Percentiles rank a stretch among this genome's conserved stretches.
Conservation (phyloP, 163 green algal species). For the Scenedesmus sp. region DNA sequence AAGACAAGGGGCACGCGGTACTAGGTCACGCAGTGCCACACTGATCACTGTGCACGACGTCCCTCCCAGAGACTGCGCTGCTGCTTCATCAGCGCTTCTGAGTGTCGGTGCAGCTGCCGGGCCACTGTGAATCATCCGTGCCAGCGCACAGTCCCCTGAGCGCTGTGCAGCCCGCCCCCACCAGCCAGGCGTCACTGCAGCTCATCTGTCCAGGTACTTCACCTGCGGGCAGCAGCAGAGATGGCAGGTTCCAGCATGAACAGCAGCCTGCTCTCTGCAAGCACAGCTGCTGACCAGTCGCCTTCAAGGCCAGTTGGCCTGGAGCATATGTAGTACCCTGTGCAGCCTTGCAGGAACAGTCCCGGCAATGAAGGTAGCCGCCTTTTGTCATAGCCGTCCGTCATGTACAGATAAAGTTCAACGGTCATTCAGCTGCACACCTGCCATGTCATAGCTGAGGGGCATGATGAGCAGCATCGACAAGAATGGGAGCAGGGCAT, state of each 20-base stretch:
- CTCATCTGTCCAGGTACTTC: constrained; percentile 60
- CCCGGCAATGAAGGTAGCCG: background rate
- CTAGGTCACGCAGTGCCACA: too few relatives aligned
- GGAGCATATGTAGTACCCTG: background rate
- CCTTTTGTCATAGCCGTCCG: too few relatives aligned
- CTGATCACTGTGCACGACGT: too few relatives aligned
- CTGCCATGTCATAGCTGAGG: background rate
- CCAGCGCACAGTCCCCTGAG: background rate
- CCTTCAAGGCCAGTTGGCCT: background rate
- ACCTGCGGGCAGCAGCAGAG: constrained; percentile 28
- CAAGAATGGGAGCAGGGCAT: background rate
- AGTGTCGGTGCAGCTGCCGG: too few relatives aligned
- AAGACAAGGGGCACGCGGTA: too few relatives aligned
- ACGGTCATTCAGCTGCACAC: too few relatives aligned
- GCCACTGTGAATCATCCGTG: too few relatives aligned
- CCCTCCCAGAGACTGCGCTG: too few relatives aligned
- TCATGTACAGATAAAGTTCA: too few relatives aligned
- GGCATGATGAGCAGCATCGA: background rate
- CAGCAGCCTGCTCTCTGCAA: background rate
- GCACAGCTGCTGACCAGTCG: background rate
- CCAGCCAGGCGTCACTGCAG: background rate
- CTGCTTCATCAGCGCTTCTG: too few relatives aligned
- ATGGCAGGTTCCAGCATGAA: too few relatives aligned
- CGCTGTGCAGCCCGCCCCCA: background rate
- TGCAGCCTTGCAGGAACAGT: background rate